phyloP scores from a whole-genome alignment of 495 filamentous ascomycete genomes.

The Acidiella bohemica region DNA sequence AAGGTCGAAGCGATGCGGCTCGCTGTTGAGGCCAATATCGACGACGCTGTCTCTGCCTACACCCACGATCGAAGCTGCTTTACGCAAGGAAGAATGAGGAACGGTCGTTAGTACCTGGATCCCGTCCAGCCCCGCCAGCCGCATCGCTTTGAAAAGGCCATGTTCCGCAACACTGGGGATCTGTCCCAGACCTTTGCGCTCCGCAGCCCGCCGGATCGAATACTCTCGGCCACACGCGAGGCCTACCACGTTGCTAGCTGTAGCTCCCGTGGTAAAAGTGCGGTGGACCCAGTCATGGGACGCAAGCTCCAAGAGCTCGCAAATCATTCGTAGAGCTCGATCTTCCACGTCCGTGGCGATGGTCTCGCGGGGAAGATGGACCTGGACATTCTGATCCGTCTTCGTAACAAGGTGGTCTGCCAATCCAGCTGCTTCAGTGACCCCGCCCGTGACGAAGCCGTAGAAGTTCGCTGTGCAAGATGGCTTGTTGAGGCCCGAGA shows the following conservation, averaged over 20 bases:
- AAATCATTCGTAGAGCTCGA: constrained; percentile 51
- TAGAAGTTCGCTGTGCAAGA: constrained; percentile 59
- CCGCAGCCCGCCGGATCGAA: constrained; percentile 37
- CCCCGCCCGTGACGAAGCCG: constrained; percentile 77
- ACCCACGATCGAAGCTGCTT: constrained; percentile 70
- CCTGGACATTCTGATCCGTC: constrained; percentile 73
- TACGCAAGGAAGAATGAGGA: constrained; percentile 68
- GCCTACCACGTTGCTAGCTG: constrained; percentile 71
- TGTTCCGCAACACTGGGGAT: constrained; percentile 45
- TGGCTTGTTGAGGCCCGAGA: constrained; percentile 51
- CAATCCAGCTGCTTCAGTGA: constrained; percentile 66
- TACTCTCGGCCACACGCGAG: constrained; percentile 64
- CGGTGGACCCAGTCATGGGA: constrained; percentile 39
- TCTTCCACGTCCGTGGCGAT: constrained; percentile 64
- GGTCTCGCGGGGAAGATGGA: constrained; percentile 65
- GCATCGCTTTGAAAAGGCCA: constrained; percentile 56
- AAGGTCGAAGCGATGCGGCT: constrained; percentile 57
- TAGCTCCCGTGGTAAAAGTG: constrained; percentile 84
- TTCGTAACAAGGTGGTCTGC: constrained; percentile 69
- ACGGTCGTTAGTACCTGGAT: constrained; percentile 68
- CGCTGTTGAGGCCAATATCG: constrained; percentile 38
- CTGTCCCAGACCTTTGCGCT: constrained; percentile 22
- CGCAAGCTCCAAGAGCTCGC: constrained; percentile 51
- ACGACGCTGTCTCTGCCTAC: constrained; percentile 58
- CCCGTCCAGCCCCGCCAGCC: constrained; percentile 44